Evolutionary conservation across 768 basidiomycete species (phyloP), one percentile per base, ranked within the genome.

Genomic region (Kwoniella heveanensis): DNA sequence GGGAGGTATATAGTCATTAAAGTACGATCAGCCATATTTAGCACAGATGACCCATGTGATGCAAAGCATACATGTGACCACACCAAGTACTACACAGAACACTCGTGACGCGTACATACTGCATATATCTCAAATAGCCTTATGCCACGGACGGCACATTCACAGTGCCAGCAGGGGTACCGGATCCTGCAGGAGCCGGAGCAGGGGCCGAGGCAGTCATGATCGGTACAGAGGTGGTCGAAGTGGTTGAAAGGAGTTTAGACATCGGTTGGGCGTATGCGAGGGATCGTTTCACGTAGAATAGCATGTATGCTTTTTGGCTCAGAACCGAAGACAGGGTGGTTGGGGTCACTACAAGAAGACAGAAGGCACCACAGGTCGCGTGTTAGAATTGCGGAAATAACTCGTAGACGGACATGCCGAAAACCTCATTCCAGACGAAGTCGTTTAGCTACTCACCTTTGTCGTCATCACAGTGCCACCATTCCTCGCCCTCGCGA

Each of bases 381-480:
- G n/a, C n/a, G n/a, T n/a, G n/a, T n/a, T n/a, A n/a, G n/a, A n/a
- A n/a, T n/a, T n/a, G n/a, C n/a, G n/a, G n/a, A n/a, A n/a, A n/a
- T n/a, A n/a, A n/a, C n/a, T n/a, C n/a, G n/a, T n/a, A n/a, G n/a
- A n/a, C n/a, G n/a, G n/a, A n/a, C n/a, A n/a, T n/a, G n/a, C n/a
- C n/a, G n/a, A n/a, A n/a, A n/a, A n/a, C n/a, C n/a, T n/a, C n/a
- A n/a, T n/a, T n/a, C n/a, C n/a, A n/a, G n/a, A n/a, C n/a, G n/a
- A n/a, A n/a, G n/a, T n/a, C 12, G 12, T 39, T n/a, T 32, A 4
- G 44, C 52, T 22, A 77, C 86, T 77, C 71, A 91, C 90, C 69
- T 57, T 91, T 95, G 72, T 94, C 92, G 74, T 96, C 93, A 77
- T 96, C 92, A 79, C 92, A 92, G 24, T 88, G 88, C 81, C 90